These are phyloP conservation scores for Suillus clintonianus DNA, from an alignment of 768 basidiomycete genomes.

Conservation along the genomic window DNA sequence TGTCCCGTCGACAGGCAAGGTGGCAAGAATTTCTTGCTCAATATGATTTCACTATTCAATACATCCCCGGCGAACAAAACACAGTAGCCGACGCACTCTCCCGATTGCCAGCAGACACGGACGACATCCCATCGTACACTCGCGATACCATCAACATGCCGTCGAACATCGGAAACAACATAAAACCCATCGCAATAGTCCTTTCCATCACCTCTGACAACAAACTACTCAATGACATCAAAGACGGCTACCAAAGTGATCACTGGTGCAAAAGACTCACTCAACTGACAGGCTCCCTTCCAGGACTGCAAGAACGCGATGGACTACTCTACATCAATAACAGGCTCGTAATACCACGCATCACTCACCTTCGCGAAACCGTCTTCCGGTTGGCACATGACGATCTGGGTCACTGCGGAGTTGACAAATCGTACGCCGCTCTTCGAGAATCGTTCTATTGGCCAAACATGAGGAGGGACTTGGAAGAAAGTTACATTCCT, in stretches of 20 bases:
- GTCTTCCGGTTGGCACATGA: constrained; percentile 11
- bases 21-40: constrained; percentile 26
- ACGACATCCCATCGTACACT: not conserved
- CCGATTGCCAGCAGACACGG: not conserved
- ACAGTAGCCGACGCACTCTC: not conserved
- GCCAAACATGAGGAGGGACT: not conserved
- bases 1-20: constrained; percentile 14
- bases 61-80: too few species aligned
- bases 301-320: constrained; percentile 21
- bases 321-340: constrained; percentile 31
- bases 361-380: constrained; percentile 18
- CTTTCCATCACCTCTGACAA: not conserved
- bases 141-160: not conserved
- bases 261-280: not conserved
- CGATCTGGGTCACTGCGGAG: not conserved
- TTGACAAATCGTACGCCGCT: not conserved
- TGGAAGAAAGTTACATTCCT: constrained; percentile 15
- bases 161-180: accelerated
- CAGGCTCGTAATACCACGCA: constrained; percentile 3
- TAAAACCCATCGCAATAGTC: accelerated
- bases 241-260: constrained; percentile 7
- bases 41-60: not conserved
- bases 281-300: not conserved
- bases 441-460: accelerated
- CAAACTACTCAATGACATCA: not conserved